Conservation (phyloP, 371 early-diverging fungal species). For the Apophysomyces ossiformis region DNA sequence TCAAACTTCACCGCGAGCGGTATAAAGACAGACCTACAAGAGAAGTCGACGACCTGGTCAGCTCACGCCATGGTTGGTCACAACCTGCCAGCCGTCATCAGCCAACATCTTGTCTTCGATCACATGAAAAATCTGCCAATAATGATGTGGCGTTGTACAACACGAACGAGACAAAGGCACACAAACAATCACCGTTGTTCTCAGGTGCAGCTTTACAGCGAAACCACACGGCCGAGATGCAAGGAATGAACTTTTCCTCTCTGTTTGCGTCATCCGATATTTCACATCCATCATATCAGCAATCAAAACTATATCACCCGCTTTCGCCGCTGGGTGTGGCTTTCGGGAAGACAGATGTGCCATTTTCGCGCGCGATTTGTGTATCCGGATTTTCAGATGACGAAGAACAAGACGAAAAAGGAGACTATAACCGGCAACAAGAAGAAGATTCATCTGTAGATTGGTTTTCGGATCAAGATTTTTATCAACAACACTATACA, state of each 20-base stretch:
- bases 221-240: neutral
- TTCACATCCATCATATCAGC: slow-evolving; percentile 58
- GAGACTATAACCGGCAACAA: neutral
- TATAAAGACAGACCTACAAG: neutral
- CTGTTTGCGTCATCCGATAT: slow-evolving; percentile 81
- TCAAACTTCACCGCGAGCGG: neutral
- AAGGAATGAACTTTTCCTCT: slow-evolving; percentile 45
- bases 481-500: neutral
- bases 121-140: slow-evolving; percentile 8
- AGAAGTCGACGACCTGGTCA: neutral
- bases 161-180: slow-evolving; percentile 1
- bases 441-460: neutral
- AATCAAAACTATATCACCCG: neutral
- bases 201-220: neutral
- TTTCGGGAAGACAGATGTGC: neutral
- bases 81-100: slow-evolving; percentile 4
- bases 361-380: neutral
- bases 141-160: slow-evolving; percentile 8
- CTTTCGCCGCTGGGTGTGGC: neutral
- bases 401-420: neutral
- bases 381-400: neutral
- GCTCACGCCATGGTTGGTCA: slow-evolving; percentile 5
- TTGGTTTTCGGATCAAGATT: slow-evolving; percentile 1
- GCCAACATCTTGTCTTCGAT: slow-evolving; percentile 5
- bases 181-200: neutral